Conservation (phyloP, 805 yeast species). For the Saccharomycopsis fibuligera region DNA sequence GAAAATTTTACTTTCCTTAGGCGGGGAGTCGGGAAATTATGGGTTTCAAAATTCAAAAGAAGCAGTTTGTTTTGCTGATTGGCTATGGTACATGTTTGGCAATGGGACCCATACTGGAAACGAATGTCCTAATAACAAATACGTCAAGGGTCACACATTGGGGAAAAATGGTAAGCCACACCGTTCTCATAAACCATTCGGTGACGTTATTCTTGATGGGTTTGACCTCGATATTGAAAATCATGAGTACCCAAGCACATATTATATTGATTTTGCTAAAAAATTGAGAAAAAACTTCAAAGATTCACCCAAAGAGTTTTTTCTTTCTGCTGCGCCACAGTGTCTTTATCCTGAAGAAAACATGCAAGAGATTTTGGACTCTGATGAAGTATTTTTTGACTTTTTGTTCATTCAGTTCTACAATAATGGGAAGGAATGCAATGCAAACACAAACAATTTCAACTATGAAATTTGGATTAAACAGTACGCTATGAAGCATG, state of each 20-base stretch:
- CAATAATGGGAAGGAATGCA: slow-evolving; percentile 65
- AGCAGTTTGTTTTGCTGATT: slow-evolving; percentile 48
- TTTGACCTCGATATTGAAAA: slow-evolving; percentile 88
- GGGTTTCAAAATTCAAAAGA: slow-evolving; percentile 44
- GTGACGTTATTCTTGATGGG: slow-evolving; percentile 72
- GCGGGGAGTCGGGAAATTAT: slow-evolving; percentile 53
- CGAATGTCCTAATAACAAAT: no score
- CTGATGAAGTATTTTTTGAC: slow-evolving; percentile 55
- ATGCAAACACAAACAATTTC: slow-evolving; percentile 36
- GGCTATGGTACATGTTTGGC: slow-evolving; percentile 47
- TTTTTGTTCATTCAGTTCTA: slow-evolving; percentile 69
- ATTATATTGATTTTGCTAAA: slow-evolving; percentile 58
- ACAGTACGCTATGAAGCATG: slow-evolving; percentile 45
- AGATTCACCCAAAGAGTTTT: slow-evolving; percentile 35
- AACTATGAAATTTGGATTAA: slow-evolving; percentile 67
- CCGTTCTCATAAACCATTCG: slow-evolving; percentile 40
- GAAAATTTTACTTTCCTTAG: slow-evolving; percentile 50
- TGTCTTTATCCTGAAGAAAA: slow-evolving; percentile 63
- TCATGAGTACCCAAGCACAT: slow-evolving; percentile 53
- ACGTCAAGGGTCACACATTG: no score
- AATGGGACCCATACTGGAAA: slow-evolving; percentile 29
- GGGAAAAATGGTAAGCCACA: no score
- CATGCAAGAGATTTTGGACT: slow-evolving; percentile 40
- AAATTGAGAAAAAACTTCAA: slow-evolving; percentile 36
- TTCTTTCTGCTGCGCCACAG: slow-evolving; percentile 73